Evolutionary conservation across 2,329 filamentous ascomycete species (phyloP).

Genomic region (Sarocladium kiliense): DNA sequence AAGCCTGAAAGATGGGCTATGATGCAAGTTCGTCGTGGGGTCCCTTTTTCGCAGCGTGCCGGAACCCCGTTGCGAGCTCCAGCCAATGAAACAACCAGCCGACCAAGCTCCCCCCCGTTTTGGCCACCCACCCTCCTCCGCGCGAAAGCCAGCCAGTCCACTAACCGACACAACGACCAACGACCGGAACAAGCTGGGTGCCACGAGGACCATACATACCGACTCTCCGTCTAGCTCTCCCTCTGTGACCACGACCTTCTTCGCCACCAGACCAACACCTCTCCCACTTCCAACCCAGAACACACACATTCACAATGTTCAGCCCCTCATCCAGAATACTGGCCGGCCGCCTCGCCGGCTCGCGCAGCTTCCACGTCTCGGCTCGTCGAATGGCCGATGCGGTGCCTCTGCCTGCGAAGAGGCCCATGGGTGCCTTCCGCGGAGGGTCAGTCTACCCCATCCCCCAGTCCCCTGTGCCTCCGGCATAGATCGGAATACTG

Average conservation of each 20-base stretch:
- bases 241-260: not conserved
- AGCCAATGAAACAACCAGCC: not conserved
- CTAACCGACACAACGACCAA: not conserved
- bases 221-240: not conserved
- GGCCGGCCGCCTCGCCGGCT: slow-evolving; percentile 29
- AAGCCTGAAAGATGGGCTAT: too few species aligned
- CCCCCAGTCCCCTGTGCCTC: not conserved
- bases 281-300: not conserved
- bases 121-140: not conserved
- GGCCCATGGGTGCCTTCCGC: slow-evolving; percentile 56
- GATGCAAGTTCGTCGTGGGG: not conserved
- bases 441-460: slow-evolving; percentile 47
- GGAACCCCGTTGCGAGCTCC: slow-evolving; percentile 1
- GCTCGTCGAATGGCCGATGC: slow-evolving; percentile 38
- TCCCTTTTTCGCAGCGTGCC: not conserved
- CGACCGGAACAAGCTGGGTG: not conserved
- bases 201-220: not conserved
- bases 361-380: slow-evolving; percentile 46
- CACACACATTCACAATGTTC: slow-evolving; percentile 29
- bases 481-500: too few species aligned
- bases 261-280: not conserved
- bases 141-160: not conserved
- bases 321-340: slow-evolving; percentile 36
- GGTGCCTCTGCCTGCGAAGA: slow-evolving; percentile 47
- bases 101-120: not conserved